Evolutionary conservation across 2,329 filamentous ascomycete genomes (phyloP), one percentile per base, ranked within the genome.

Genomic region (Sordariomycetes sp.): DNA sequence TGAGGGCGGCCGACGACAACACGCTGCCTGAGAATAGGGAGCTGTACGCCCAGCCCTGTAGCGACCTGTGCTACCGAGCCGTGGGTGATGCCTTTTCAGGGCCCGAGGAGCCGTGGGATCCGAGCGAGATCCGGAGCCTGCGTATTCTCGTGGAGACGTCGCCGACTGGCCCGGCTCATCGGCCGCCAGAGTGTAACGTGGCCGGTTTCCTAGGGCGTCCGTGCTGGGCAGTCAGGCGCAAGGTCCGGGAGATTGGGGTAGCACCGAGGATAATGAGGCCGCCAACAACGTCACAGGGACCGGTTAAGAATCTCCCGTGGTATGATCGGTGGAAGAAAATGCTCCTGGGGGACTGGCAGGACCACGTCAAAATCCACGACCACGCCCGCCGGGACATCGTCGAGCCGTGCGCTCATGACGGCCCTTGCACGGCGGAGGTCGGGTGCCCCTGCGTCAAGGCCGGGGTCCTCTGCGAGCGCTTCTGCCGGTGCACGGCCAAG

Each of bases 401-500:
- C 55, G 79, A 84, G 58, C 83, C 86, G 2, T 91, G 87, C 64
- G 76, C 77, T 55, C 87, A 91, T 63, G 78, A 83, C 32, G 86
- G 86, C 0, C 77, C 82, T 2, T 91, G 87, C 67, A 78, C 78
- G 17, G 69, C 69, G 2, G 70, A 71, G 3, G 76, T 76, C 13
- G 63, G 71, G 20, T 92, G 88, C 62, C 71, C 76, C 1, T 92
- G 88, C 64, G 82, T 80, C 17, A 68, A 75, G 53, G 73, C 78
- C 10, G 75, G 76, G 17, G 71, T 89, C 22, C 76, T 86, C 20
- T 92, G 88, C 64, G 87, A 91, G 62, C 86, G 86, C 62, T 84
- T 82, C 60, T 92, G 88, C 61, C 74, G 76, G 10, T 87, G 84
- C 63, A 78, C 80, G 0, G 74, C 76, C 2, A 77, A 81, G 10